Base-by-base conservation (phyloP, 768 basidiomycete genomes). In the Kwoniella sp. region DNA sequence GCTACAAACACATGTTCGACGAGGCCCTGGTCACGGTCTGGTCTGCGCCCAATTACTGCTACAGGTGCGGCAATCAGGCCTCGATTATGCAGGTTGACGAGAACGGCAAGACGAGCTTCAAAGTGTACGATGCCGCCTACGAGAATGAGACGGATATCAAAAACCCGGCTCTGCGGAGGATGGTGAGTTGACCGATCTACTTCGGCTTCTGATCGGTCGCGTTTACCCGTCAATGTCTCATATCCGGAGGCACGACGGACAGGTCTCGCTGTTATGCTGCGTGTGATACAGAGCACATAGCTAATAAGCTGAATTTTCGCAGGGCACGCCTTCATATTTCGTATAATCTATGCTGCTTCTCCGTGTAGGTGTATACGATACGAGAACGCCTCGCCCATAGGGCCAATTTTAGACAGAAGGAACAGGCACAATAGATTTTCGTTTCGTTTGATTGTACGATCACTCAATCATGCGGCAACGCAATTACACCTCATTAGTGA, bases 71-170 rank as follows among this genome's bases (percentile, higher is more conserved):
- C 17, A 98, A 98, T 70, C 84, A 91, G 82, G 94, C 94, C 0
- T 89, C 89, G 31, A 92, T 98, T 70, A 85, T 98, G 83, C 92
- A 90, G 1, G 86, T 96, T 15, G 84, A 86, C 59, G 90, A 89
- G 55, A 85, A 76, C 15, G 77, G 79, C 17, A 82, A 84, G 64
- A 84, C 87, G 72, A 82, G 83, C 64, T 96, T 96, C 75, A 89
- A 86, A 17, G 91, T 92, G 20, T 96, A 90, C 72, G 88, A 87
- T 45, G 91, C 93, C 0, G 93, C 93, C 0, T 85, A 85, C 70
- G 93, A 95, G 85, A 96, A 96, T 73, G 88, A 91, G 75, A 83
- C 88, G 66, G 93, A 95, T 81, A 86, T 87, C 73, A 88, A 88
- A 45, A 88, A 89, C 83, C 89, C 89, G 57, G 81, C 79, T 75